Evolutionary conservation across 192 early-diverging fungal genomes (phyloP).

Genomic region (Coemansia sp.): DNA sequence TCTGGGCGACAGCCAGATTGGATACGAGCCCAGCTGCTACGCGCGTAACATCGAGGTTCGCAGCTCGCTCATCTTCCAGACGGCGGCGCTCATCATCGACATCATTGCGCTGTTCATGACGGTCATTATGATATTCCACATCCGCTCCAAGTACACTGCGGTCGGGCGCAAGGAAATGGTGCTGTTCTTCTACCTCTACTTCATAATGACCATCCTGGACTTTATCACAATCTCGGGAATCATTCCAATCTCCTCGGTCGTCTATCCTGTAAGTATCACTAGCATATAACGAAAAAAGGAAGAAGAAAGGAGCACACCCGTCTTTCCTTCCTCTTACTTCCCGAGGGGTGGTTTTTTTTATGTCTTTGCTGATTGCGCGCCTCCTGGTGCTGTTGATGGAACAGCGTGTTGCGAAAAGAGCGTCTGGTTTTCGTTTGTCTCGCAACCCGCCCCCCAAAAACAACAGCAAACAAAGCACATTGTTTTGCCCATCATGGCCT

Average conservation of each 20-base stretch:
- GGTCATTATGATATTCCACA: constrained; percentile 97
- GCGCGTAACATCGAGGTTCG: constrained; percentile 90
- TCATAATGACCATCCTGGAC: constrained; percentile 79
- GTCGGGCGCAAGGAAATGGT: constrained; percentile 99
- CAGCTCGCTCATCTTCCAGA: constrained; percentile 88
- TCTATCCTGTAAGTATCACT: constrained; percentile 65
- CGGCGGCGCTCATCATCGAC: constrained; percentile 93
- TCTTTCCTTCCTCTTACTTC: no score
- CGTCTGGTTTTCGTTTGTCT: no score
- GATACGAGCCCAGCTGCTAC: constrained; percentile 89
- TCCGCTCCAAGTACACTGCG: constrained; percentile 97
- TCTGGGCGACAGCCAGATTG: constrained; percentile 67
- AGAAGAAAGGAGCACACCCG: neutral
- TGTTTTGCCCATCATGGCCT: no score
- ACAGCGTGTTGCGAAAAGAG: no score
- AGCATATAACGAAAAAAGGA: neutral
- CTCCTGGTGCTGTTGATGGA: no score
- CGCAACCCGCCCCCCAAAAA: no score
- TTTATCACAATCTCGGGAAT: constrained; percentile 90
- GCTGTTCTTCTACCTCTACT: constrained; percentile 98
- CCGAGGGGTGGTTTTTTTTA: no score
- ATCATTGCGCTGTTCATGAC: constrained; percentile 94
- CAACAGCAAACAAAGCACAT: no score
- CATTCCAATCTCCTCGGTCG: constrained; percentile 76
- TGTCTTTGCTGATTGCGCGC: no score